phyloP scores from a whole-genome alignment of 2,329 filamentous ascomycete species.

The Drechslera avenae region DNA sequence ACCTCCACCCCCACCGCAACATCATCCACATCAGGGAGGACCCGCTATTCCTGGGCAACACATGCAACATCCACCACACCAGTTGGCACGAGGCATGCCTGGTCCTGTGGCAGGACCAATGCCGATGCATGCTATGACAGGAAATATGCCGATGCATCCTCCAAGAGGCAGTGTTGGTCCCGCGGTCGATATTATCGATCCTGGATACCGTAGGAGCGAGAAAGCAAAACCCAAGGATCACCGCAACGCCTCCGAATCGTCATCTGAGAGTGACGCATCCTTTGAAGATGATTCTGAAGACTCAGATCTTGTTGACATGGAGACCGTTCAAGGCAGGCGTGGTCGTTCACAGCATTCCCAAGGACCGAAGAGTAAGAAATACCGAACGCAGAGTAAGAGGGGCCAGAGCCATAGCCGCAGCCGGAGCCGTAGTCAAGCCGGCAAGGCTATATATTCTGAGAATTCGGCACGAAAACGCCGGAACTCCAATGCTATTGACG shows the following conservation, averaged over 20 bases:
- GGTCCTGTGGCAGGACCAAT: slow-evolving; percentile 20
- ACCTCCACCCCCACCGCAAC: slow-evolving; percentile 10
- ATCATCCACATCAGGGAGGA: not conserved
- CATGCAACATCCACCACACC: slow-evolving; percentile 4
- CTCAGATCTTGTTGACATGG: slow-evolving; percentile 23
- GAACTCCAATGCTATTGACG: slow-evolving; percentile 18
- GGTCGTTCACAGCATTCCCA: slow-evolving; percentile 20
- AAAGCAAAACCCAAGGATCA: slow-evolving; percentile 21
- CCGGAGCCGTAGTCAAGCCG: slow-evolving; percentile 18
- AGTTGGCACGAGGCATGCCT: slow-evolving; percentile 17
- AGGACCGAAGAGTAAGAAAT: slow-evolving; percentile 15
- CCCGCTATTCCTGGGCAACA: slow-evolving; percentile 10
- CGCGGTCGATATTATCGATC: slow-evolving; percentile 11
- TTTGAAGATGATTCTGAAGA: slow-evolving; percentile 23
- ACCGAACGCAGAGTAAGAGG: slow-evolving; percentile 16
- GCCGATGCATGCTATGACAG: not conserved
- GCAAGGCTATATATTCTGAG: slow-evolving; percentile 14
- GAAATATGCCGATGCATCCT: too few species aligned
- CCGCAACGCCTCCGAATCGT: slow-evolving; percentile 13
- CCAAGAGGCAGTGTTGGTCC: not conserved
- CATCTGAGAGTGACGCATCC: slow-evolving; percentile 22
- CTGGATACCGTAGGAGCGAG: slow-evolving; percentile 18
- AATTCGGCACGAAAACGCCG: slow-evolving; percentile 14
- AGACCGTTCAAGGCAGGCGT: slow-evolving; percentile 20
- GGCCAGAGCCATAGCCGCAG: slow-evolving; percentile 13